A percentile compares a stretch with the other conserved stretches of the same genome.
Conservation (phyloP, 164 flowering plant species). For the Chimonanthus praecox region DNA sequence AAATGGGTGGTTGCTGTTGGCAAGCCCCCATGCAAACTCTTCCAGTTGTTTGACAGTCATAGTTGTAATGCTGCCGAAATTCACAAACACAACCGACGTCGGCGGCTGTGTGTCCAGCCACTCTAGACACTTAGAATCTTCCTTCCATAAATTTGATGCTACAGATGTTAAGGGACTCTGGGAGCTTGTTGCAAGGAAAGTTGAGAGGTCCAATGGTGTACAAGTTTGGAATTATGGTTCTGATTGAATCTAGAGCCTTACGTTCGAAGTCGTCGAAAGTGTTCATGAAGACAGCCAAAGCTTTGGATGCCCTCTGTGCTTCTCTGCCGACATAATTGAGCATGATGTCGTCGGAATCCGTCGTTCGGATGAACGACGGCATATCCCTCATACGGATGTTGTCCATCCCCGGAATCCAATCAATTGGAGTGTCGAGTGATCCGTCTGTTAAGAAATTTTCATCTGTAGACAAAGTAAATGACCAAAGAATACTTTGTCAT, state of each 20-base stretch:
- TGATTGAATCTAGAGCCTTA: constrained; percentile 5
- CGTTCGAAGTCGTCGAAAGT: constrained; percentile 14
- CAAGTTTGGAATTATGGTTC: not conserved
- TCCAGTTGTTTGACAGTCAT: constrained; percentile 3
- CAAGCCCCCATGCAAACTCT: constrained; percentile 17
- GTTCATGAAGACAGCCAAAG: constrained; percentile 7
- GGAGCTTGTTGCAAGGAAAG: constrained; percentile 4
- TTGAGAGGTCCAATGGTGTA: constrained; percentile 13
- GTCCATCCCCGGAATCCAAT: constrained; percentile 5
- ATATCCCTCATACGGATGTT: constrained; percentile 8
- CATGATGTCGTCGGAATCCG: constrained; percentile 4
- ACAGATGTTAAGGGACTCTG: not conserved
- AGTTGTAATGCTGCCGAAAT: not conserved
- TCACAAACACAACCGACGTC: not conserved
- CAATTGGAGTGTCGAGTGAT: too few species aligned
- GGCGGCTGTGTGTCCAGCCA: not conserved
- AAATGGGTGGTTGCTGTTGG: constrained; percentile 11
- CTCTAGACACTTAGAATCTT: not conserved
- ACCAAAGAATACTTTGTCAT: too few species aligned
- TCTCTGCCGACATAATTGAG: constrained; percentile 5
- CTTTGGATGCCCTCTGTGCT: constrained; percentile 2
- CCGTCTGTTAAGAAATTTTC: too few species aligned
- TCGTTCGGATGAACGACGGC: constrained; percentile 9
- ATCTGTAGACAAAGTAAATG: too few species aligned
- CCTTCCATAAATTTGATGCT: constrained; percentile 6